Conservation (phyloP, 2,329 filamentous ascomycete species). For the Trichophyton rubrum region DNA sequence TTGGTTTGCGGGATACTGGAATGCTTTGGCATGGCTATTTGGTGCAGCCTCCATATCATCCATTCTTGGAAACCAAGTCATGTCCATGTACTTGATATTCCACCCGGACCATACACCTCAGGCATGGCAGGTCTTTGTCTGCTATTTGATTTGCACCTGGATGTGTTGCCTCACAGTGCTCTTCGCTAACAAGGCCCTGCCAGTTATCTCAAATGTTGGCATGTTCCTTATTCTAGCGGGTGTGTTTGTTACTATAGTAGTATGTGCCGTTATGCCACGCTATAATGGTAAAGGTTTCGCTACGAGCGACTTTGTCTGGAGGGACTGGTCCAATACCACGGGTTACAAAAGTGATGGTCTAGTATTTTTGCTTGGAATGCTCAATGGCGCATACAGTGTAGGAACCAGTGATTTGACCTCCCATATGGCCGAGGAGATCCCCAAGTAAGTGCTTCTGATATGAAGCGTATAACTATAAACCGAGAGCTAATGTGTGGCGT, state of each 20-base stretch:
- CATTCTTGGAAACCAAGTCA: conserved; percentile 47
- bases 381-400: conserved; percentile 58
- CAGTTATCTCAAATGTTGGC: conserved; percentile 44
- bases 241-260: conserved; percentile 42
- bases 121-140: conserved; percentile 49
- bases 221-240: conserved; percentile 45
- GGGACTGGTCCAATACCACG: conserved; percentile 39
- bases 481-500: background rate
- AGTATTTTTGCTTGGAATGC: conserved; percentile 52
- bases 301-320: conserved; percentile 43
- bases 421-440: conserved; percentile 55
- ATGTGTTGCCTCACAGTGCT: conserved; percentile 41
- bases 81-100: conserved; percentile 50
- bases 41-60: conserved; percentile 47
- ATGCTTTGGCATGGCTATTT: conserved; percentile 45
- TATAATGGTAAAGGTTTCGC: conserved; percentile 33
- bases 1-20: conserved; percentile 37
- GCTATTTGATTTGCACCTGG: conserved; percentile 46
- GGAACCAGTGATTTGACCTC: conserved; percentile 54
- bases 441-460: conserved; percentile 18
- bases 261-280: conserved; percentile 43
- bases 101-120: conserved; percentile 41
- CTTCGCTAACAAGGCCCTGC: conserved; percentile 42
- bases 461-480: background rate
- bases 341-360: conserved; percentile 41